A percentile compares a stretch with the other conserved stretches of the same genome.
Conservation (phyloP, 2,329 filamentous ascomycete genomes). For the Xylaria sp. region DNA sequence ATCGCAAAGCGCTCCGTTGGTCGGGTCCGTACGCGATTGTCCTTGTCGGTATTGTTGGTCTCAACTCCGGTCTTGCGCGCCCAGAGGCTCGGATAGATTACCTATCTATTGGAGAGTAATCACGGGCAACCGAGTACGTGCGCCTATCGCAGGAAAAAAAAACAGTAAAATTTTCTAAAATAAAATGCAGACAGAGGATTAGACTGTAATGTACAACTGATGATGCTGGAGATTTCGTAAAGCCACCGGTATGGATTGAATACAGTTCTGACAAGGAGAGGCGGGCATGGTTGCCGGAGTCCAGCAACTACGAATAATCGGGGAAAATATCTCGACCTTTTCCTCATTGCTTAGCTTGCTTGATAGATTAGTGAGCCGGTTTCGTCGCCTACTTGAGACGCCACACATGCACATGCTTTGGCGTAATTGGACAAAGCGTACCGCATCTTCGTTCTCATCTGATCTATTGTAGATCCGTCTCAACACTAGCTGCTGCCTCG, state of each 20-base stretch:
- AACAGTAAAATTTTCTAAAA: too few relatives aligned
- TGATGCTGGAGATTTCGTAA: too few relatives aligned
- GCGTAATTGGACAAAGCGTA: not conserved
- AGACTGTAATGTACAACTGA: too few relatives aligned
- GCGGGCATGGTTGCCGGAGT: not conserved
- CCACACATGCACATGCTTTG: not conserved
- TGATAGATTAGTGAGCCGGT: not conserved
- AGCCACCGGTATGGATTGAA: not conserved
- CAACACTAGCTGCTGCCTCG: not conserved
- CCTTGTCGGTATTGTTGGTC: not conserved
- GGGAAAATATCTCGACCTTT: not conserved
- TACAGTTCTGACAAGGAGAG: not conserved
- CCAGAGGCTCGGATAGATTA: not conserved
- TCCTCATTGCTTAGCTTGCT: too few relatives aligned
- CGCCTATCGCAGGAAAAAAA: constrained; percentile 14
- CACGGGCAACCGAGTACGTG: constrained; percentile 4
- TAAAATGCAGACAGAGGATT: too few relatives aligned
- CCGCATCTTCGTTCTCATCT: too few relatives aligned
- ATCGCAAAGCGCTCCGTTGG: not conserved
- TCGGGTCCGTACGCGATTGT: constrained; percentile 2
- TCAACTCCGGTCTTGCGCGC: not conserved
- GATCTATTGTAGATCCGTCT: not conserved
- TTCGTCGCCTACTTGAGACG: not conserved
- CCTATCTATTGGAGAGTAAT: not conserved
- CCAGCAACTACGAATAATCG: not conserved